Percentiles rank a stretch among this genome's conserved stretches.
phyloP scores from a whole-genome alignment of 495 filamentous ascomycete species.

The Xylaria cubensis region DNA sequence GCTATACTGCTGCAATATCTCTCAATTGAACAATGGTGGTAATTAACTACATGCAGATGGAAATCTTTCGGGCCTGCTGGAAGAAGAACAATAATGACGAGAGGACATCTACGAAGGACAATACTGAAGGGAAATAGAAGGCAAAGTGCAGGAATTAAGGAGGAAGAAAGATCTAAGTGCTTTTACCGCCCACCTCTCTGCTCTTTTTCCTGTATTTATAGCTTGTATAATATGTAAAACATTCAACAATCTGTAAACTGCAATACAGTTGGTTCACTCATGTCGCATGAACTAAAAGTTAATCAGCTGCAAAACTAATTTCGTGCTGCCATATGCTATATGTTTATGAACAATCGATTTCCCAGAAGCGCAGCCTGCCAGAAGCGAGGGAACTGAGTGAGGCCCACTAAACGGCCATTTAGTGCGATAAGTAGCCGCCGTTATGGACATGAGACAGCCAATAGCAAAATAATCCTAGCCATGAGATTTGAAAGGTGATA shows the following conservation, averaged over 20 bases:
- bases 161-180: background rate
- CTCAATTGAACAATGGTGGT: background rate
- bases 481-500: background rate
- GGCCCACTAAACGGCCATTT: background rate
- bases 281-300: background rate
- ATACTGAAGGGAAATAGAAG: slow-evolving; percentile 1
- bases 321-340: background rate
- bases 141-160: background rate
- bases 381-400: background rate
- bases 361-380: background rate
- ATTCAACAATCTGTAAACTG: background rate
- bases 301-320: background rate
- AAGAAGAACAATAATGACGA: slow-evolving; percentile 87
- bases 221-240: background rate
- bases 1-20: slow-evolving; percentile 37
- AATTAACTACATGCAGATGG: slow-evolving; percentile 69
- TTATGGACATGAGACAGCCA: background rate
- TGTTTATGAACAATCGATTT: no score
- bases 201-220: slow-evolving; percentile 20
- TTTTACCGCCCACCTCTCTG: background rate
- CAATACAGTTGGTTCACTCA: background rate
- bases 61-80: slow-evolving; percentile 91
- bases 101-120: slow-evolving; percentile 78
- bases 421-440: background rate
- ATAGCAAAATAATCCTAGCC: background rate